Base-by-base conservation (phyloP, 1,284 basidiomycete genomes). In the Sporisorium graminicola region DNA sequence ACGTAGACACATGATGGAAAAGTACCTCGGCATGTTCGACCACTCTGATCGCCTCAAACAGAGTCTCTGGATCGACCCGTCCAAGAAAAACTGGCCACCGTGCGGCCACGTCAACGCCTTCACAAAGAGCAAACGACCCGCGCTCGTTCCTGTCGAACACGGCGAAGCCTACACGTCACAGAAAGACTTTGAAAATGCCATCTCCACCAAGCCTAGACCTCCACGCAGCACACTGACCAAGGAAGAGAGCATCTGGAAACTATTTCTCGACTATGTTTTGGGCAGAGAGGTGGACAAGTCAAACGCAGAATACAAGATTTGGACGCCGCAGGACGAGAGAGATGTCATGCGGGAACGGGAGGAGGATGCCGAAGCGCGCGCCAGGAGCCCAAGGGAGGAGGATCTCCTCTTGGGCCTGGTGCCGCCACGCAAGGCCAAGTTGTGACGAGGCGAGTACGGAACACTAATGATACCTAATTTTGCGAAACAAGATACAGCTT, bases 41-140 rank as follows among this genome's bases (percentile, higher is more conserved):
- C 72, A 74, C 62, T 56, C 65, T 10, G 71, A 71, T 22, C 46
- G 64, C 13, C 70, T 78, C 50, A 75, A 78, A 24, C 71, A 71
- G 35, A 70, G 64, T 12, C 66, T 81, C n/a, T 81, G 76, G 77
- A 71, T 81, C 66, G 71, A 81, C 35, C 80, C 80, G 1, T 9
- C 56, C 46, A 68, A 64, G 52, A 65, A 69, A 12, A 58, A 64
- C 9, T 81, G 78, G 78, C 78, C 78, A 2, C 53, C 27, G 5
- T 78, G 75, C 42, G 80, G 78, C 6, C 74, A 79, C 37, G 77
- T 77, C 42, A 71, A 72, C 49, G 66, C 69, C 6, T 76, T 78
- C 43, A 69, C 74, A 10, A 65, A 61, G 27, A 61, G 51, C 63
- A 75, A 75, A 42, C 46, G 58, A 13, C 20, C 67, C 43, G 22